phyloP scores from a whole-genome alignment of 352 stramenopile species.

The Pythium vanterpoolii region DNA sequence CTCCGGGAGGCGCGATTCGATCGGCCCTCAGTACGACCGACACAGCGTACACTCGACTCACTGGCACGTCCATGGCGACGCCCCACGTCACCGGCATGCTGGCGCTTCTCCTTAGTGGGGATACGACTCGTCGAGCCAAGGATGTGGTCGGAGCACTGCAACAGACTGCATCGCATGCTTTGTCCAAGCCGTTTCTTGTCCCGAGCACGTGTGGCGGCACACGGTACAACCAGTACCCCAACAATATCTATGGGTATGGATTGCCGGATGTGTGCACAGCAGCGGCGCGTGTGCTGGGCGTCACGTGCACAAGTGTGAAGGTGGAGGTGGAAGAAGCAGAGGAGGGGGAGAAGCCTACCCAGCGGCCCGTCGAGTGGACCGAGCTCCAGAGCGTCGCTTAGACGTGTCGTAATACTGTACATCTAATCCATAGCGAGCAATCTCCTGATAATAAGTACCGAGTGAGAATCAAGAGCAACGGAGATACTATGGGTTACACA shows the following conservation, averaged over 20 bases:
- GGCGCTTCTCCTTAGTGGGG: conserved; percentile 47
- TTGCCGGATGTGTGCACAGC: conserved; percentile 52
- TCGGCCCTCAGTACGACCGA: conserved; percentile 61
- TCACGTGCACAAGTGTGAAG: conserved; percentile 25
- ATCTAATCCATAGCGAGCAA: too few species aligned
- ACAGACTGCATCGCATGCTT: conserved; percentile 34
- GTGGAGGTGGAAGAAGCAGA: neutral
- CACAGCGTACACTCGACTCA: conserved; percentile 53
- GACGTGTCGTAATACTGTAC: too few species aligned
- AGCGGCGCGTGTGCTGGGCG: conserved; percentile 32
- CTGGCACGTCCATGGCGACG: conserved; percentile 76
- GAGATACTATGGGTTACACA: neutral
- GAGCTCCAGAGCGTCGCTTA: neutral
- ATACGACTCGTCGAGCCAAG: conserved; percentile 12
- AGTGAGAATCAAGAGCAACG: too few species aligned
- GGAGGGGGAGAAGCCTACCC: too few species aligned
- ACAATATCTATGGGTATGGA: conserved; percentile 78
- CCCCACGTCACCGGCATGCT: conserved; percentile 61
- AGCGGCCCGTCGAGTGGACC: neutral
- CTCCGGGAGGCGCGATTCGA: conserved; percentile 61
- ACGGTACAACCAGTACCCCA: conserved; percentile 58
- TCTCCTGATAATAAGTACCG: too few species aligned
- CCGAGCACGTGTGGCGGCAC: conserved; percentile 60
- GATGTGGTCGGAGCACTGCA: conserved; percentile 37
- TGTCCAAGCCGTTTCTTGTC: conserved; percentile 68